phyloP scores from a whole-genome alignment of 306 rosid species.

The Fagus crenata region DNA sequence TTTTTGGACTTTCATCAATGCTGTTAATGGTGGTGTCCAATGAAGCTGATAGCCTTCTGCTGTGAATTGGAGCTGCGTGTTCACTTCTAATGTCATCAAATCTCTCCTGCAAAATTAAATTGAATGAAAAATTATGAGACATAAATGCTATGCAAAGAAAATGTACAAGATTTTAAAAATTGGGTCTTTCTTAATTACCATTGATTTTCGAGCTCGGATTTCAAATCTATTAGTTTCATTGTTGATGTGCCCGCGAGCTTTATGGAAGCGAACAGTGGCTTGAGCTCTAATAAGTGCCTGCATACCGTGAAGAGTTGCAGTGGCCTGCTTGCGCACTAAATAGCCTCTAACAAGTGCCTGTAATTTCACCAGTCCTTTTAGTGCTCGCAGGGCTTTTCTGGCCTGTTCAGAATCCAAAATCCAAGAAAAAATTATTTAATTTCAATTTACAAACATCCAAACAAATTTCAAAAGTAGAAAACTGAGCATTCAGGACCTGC shows the following conservation, averaged over 20 bases:
- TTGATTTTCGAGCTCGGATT: conserved; percentile 59
- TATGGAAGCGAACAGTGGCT: conserved; percentile 66
- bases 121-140: not conserved
- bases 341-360: conserved; percentile 90
- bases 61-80: conserved; percentile 50
- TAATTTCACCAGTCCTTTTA: conserved; percentile 85
- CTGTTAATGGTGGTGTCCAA: conserved; percentile 47
- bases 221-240: conserved; percentile 48
- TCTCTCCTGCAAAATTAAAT: conserved; percentile 52
- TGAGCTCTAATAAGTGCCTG: conserved; percentile 88
- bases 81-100: conserved; percentile 67
- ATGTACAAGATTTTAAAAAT: conserved; percentile 8
- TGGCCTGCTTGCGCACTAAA: conserved; percentile 81
- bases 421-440: conserved; percentile 1
- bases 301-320: conserved; percentile 77
- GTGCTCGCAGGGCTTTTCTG: conserved; percentile 79
- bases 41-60: conserved; percentile 64
- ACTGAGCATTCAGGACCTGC: conserved; percentile 5
- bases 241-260: conserved; percentile 40
- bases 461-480: not conserved
- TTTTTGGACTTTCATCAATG: conserved; percentile 69
- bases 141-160: conserved; percentile 6
- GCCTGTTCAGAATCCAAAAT: conserved; percentile 49
- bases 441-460: conserved; percentile 6
- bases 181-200: conserved; percentile 42